These are phyloP conservation scores for Xanthoconium separans DNA, from an alignment of 1,284 basidiomycete species.

Conservation along the genomic window DNA sequence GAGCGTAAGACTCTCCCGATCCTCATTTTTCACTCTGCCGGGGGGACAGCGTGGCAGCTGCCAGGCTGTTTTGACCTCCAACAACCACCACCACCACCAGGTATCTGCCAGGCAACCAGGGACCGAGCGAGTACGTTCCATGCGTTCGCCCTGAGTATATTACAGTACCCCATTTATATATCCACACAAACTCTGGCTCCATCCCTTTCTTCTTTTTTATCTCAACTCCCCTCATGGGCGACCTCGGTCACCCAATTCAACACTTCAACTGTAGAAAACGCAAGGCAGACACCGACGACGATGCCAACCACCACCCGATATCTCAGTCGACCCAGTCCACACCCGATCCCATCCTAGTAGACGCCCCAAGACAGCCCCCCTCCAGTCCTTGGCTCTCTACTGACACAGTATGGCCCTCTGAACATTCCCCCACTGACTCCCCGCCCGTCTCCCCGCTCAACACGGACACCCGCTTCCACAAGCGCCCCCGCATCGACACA, in stretches of 20 bases:
- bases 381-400: conserved; percentile 32
- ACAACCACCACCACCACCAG: conserved; percentile 19
- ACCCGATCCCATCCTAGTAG: conserved; percentile 27
- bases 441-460: conserved; percentile 32
- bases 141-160: conserved; percentile 32
- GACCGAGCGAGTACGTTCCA: conserved; percentile 18
- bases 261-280: conserved; percentile 35
- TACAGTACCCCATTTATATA: conserved; percentile 27
- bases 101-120: conserved; percentile 35
- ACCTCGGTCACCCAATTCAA: conserved; percentile 29
- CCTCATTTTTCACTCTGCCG: conserved; percentile 18
- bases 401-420: conserved; percentile 31
- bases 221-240: conserved; percentile 24
- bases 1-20: conserved; percentile 24
- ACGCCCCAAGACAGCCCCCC: conserved; percentile 31
- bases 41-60: conserved; percentile 35
- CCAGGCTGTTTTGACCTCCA: conserved; percentile 23
- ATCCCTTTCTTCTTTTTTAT: conserved; percentile 17
- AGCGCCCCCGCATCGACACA: conserved; percentile 34
- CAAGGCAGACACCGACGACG: conserved; percentile 33
- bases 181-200: conserved; percentile 1
- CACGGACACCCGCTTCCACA: conserved; percentile 23
- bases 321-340: conserved; percentile 8
- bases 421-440: conserved; percentile 27
- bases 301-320: conserved; percentile 17